These are phyloP conservation scores for Cornus controversa DNA, from an alignment of 148 eudicot species.

Conservation along the genomic window DNA sequence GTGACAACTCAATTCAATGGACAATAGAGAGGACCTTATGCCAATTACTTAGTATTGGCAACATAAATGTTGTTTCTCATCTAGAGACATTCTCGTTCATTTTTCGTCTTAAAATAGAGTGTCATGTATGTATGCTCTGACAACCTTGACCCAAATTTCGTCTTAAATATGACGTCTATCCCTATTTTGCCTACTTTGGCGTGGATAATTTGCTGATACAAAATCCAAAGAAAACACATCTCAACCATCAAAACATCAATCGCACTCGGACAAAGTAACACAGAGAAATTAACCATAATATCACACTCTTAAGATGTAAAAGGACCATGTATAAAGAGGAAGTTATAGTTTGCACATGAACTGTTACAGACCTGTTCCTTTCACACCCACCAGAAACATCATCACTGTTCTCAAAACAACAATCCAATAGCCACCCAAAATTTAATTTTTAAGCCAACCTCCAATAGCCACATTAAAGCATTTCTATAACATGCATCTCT, in stretches of 20 bases:
- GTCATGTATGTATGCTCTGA: no score
- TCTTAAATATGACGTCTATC: not conserved
- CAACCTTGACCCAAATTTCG: no score
- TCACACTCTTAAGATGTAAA: not conserved
- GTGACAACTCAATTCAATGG: not conserved
- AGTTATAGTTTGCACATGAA: not conserved
- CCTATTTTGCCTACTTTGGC: constrained; percentile 1
- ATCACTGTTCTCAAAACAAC: not conserved
- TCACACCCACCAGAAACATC: not conserved
- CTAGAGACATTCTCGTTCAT: no score
- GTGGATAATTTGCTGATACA: not conserved
- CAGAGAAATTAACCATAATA: not conserved
- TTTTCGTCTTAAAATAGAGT: no score
- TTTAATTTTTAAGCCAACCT: not conserved
- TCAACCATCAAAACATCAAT: not conserved
- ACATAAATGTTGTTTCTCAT: no score
- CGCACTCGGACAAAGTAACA: not conserved
- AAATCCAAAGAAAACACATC: not conserved
- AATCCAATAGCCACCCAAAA: not conserved
- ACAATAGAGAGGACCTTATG: no score
- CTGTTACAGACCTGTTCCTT: not conserved
- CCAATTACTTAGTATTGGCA: no score
- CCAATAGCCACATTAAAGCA: not conserved
- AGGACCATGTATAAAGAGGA: not conserved
- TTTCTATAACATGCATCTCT: not conserved